Evolutionary conservation across 768 basidiomycete genomes (phyloP), one percentile per base, ranked within the genome.

Genomic region (Russula griseocarnosa): DNA sequence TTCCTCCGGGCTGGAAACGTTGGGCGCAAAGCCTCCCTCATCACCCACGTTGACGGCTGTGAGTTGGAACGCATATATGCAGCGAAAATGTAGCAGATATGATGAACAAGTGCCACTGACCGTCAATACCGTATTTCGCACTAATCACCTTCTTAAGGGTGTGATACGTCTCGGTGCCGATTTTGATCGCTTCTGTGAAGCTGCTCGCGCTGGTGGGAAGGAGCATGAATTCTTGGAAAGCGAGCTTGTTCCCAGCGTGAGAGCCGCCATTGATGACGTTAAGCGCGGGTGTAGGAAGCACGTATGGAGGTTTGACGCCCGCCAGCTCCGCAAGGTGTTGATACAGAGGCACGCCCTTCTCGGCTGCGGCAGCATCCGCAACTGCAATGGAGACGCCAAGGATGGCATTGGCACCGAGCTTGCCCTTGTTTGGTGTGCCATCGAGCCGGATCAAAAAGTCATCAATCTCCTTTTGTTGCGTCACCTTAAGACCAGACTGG

Each of bases 201-300:
- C 83, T 83, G 20, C 81, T 71, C 57, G 97, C 97, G 58, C 95
- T 96, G 66, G 94, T 95, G 66, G 97, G 96, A 67, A 98, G 83
- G 70, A 99, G 83, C 97, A 99, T 98, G 83, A 99, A 99, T 79
- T 99, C 97, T 79, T 99, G 97, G 92, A 98, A 99, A 44, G 97
- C 97, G 67, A 99, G 90, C 79, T 96, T 95, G 85, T 99, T 99
- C 56, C 97, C 97, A 63, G 97, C 97, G 75, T 99, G 97, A 67
- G 96, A 98, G 68, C 97, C 97, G 76, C 97, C 97, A 79, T 99
- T 99, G 83, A 99, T 99, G 71, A 99, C 97, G 76, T 99, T 99
- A 85, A 99, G 94, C 63, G 92, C 86, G 54, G 97, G 97, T 74
- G 78, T 79, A 66, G 97, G 97, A 71, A 98, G 88, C 65, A 93